Conservation (phyloP, 768 basidiomycete genomes). For the Lentinula sp. region DNA sequence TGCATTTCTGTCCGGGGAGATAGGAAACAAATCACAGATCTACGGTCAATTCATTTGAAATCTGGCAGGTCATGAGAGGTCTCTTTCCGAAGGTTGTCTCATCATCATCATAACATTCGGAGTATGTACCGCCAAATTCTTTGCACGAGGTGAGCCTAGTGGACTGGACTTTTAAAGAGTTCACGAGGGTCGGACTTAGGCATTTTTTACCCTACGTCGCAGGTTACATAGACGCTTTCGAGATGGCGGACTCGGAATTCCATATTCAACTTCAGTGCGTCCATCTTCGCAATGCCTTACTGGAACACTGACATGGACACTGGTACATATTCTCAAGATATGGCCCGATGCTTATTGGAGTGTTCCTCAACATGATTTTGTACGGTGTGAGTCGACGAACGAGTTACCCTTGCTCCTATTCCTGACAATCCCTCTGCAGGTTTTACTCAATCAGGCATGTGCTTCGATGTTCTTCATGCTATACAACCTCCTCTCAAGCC, state of each 20-base stretch:
- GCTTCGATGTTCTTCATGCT: no score
- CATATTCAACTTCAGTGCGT: conserved; percentile 3
- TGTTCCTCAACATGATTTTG: conserved; percentile 2
- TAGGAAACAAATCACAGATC: no score
- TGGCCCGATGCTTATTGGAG: conserved; percentile 4
- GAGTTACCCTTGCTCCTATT: not conserved
- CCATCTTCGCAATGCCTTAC: not conserved
- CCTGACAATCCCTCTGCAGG: not conserved
- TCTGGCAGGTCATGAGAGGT: not conserved
- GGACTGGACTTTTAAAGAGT: not conserved
- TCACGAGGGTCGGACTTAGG: not conserved
- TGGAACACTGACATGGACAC: not conserved
- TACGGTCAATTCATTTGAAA: no score
- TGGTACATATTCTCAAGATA: not conserved
- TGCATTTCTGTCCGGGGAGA: no score
- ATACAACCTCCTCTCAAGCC: no score
- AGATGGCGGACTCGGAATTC: not conserved
- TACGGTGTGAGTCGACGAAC: not conserved
- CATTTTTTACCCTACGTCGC: not conserved
- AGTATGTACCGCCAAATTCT: not conserved
- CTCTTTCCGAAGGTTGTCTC: not conserved
- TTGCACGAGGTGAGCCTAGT: not conserved
- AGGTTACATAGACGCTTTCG: not conserved
- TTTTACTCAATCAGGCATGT: not conserved
- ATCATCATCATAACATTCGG: not conserved